Evolutionary conservation across 352 stramenopile species (phyloP).

Genomic region (Plasmopara viticola): DNA sequence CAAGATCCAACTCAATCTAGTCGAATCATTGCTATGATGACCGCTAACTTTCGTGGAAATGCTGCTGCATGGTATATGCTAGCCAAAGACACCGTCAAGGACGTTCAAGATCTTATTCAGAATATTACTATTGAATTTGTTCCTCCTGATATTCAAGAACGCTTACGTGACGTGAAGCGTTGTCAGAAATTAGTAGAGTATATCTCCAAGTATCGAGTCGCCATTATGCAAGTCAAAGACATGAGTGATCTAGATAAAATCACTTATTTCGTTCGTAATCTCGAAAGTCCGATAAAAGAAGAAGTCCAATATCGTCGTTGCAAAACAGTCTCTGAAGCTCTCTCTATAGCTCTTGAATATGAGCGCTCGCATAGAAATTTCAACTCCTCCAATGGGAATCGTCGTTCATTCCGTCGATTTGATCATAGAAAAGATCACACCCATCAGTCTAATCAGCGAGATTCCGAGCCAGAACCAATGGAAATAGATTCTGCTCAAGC

Average conservation of each 20-base stretch:
- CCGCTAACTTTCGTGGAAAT: not conserved
- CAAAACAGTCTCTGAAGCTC: not conserved
- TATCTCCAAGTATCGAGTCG: not conserved
- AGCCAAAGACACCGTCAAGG: not conserved
- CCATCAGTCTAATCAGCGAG: too few species aligned
- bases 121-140: not conserved
- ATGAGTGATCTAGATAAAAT: not conserved
- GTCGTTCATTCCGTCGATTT: too few species aligned
- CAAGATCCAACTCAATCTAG: not conserved
- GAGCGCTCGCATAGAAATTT: not conserved
- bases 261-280: not conserved
- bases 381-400: not conserved
- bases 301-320: not conserved
- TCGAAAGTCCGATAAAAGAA: not conserved
- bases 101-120: not conserved
- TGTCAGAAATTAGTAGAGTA: not conserved
- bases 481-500: not conserved
- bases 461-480: not conserved
- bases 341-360: not conserved
- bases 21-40: not conserved
- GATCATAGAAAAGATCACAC: too few species aligned
- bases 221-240: not conserved
- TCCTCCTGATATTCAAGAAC: constrained; percentile 1
- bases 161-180: not conserved
- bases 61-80: not conserved